Evolutionary conservation across 2,329 filamentous ascomycete species (phyloP), one percentile per base, ranked within the genome.

Genomic region (Rutstroemia sp.): DNA sequence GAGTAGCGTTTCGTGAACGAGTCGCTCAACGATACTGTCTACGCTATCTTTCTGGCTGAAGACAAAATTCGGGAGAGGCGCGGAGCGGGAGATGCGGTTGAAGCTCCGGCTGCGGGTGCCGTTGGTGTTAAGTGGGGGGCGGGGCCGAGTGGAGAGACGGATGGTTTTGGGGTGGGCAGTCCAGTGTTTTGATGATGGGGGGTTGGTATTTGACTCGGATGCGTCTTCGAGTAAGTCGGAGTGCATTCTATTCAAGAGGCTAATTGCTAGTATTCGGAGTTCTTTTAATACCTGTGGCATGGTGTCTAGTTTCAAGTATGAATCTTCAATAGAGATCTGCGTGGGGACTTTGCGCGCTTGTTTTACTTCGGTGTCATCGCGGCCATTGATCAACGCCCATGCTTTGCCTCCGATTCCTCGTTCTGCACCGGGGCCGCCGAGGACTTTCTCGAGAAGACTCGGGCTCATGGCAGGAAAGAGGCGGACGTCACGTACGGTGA

Each of bases 271-370:
- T 58, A 81, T 78, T n/a, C 75, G 71, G 42, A 96, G 75, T 71
- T 95, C 86, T 60, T 80, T 81, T 44, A 75, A 73, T 30, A 95
- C 82, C 58, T 85, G 79, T 1, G 81, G 71, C 52, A 86, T 69
- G 0, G 78, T 83, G 62, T 87, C 81, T 1, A 96, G 75, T 0
- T 84, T 82, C 23, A 82, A 79, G 69, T 95, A 97, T 16, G 90
- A 94, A 71, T 97, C 92, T 69, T 97, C 92, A 61, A 97, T 94
- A 70, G 90, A 94, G 68, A 97, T 95, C 71, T 96, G 92, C 1
- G 83, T 84, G 0, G 92, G 92, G 1, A 95, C 72, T 46, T 84
- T 80, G 63, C 81, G 82, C 2, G 84, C 87, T 60, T 84, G 78
- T 50, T 84, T 83, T 18, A 97, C 90, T 58, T 89, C 84, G 0